Base-by-base conservation (phyloP, 2,329 filamentous ascomycete species). In the Fusarium burgessii region DNA sequence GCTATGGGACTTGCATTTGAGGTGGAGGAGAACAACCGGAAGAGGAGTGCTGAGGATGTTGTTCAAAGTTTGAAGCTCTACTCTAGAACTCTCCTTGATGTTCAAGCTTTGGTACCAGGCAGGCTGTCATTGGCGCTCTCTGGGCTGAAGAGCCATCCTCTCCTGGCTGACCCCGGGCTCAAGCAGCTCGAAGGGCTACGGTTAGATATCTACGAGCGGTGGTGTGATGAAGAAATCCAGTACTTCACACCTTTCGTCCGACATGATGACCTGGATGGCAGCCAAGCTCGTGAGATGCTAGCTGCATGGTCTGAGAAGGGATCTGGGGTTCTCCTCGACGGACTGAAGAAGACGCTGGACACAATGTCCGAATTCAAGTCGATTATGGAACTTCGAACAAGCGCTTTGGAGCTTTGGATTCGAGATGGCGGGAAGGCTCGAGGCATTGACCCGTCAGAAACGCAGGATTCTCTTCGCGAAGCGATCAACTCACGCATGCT, bases 231-330 rank as follows among this genome's bases (percentile, higher is more conserved):
- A 11, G 93, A 97, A 66, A 92, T 97, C 43, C 89, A 89, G 49
- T 92, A 92, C 71, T 98, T 97, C 77, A 95, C 91, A 2, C 95
- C 95, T 0, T 97, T 94, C 82, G 92, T 97, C 38, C 90, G 93
- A 33, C 91, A 97, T 74, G 93, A 95, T 71, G 92, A 96, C 71
- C 80, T 93, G 7, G 87, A 90, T 27, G 88, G 87, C 23, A 81
- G 84, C 27, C 86, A 90, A 66, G 88, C 89, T 2, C 85, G 86
- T 43, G 86, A 89, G 4, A 89, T 89, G 79, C 84, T 93, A 17
- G 85, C 85, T 25, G 78, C 78, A 32, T 95, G 92, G 92, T 89
- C 90, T 1, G 84, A 84, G 54, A 85, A 86, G 54, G 90, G 89
- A 3, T 87, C 89, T 20, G 82, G 87, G 46, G 84, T 86, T 11